phyloP scores from a whole-genome alignment of 345 rosid genomes.

The Ailanthus altissimus region DNA sequence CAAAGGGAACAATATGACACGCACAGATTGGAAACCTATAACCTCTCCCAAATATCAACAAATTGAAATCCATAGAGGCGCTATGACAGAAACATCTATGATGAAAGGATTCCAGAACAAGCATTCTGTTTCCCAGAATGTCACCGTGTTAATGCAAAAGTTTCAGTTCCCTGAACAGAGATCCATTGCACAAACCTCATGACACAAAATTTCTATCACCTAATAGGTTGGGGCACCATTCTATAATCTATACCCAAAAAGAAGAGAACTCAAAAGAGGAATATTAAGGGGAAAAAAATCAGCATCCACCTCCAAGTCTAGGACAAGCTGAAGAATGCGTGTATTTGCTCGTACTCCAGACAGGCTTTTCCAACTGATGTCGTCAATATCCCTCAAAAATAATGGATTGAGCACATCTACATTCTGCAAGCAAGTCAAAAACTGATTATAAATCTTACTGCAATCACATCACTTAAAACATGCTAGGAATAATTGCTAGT shows the following conservation, averaged over 20 bases:
- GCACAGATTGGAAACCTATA: neutral
- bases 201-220: neutral
- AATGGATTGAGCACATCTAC: conserved; percentile 50
- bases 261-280: neutral
- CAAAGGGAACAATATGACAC: neutral
- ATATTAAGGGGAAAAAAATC: neutral
- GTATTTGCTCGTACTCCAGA: conserved; percentile 55
- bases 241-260: neutral
- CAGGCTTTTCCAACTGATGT: conserved; percentile 58
- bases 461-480: neutral
- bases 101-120: neutral
- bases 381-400: conserved; percentile 48
- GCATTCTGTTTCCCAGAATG: neutral
- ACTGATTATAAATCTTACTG: neutral
- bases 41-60: conserved; percentile 1
- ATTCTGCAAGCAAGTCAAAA: conserved; percentile 34
- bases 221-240: neutral
- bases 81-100: neutral
- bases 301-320: conserved; percentile 46
- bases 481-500: neutral
- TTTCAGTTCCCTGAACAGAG: neutral
- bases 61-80: neutral
- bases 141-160: neutral
- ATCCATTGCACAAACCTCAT: neutral
- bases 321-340: conserved; percentile 51